Evolutionary conservation across 108 stramenopile genomes (phyloP), one percentile per base, ranked within the genome.

Genomic region (Nitzschia inconspicua): DNA sequence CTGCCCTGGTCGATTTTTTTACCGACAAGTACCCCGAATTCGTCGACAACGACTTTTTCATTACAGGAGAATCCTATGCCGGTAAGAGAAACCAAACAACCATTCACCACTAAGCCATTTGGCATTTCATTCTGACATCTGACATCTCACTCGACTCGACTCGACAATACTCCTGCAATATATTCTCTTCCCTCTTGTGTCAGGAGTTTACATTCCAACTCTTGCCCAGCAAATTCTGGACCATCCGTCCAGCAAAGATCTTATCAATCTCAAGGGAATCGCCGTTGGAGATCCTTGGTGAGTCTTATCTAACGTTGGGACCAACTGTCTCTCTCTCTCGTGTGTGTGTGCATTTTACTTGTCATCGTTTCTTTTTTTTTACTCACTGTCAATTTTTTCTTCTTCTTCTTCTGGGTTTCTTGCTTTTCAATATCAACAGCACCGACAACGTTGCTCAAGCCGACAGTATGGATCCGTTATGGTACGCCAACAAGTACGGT

Each of bases 61-160:
- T 95, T 46, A 71, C 88, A 16, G 64, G 93, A n/a, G 94, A 95
- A 66, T 73, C 69, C 22, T 95, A 95, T 68, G 89, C 88, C 9
- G 70, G 70, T 10, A 14, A 10, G 37, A 11, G 37, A 11, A 14
- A 11, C 11, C 14, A 14, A 11, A 14, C 14, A 14, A 10, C 11
- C 37, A 14, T 39, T 10, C 37, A 39, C 37, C 10, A 11, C 11
- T 39, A 39, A 11, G 37, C 14, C 37, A 11, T 14, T 10, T 39
- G 37, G 10, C 14, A 14, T 39, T 10, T 39, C 37, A 14, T 39
- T 10, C n/a, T n/a, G n/a, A n/a, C n/a, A n/a, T n/a, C n/a, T n/a
- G n/a, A n/a, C n/a, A n/a, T n/a, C n/a, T n/a, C n/a, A n/a, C n/a
- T n/a, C n/a, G n/a, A n/a, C n/a, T n/a, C n/a, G n/a, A n/a, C n/a